Base-by-base conservation (phyloP, 2,329 filamentous ascomycete genomes). In the Aureobasidium sp. region DNA sequence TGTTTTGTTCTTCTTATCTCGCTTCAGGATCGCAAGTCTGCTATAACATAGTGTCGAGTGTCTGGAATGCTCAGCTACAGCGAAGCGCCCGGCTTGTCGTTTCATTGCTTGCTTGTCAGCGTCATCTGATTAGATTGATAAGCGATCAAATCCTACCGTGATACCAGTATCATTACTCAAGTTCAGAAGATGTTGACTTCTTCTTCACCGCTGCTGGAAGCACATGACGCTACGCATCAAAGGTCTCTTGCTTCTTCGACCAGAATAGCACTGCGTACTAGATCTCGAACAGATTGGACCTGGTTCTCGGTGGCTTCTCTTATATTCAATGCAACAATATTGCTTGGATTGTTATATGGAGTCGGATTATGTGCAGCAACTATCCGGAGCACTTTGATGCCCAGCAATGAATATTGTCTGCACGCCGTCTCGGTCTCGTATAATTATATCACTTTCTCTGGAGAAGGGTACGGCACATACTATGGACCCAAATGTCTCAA, bases 91-190 rank as follows among this genome's bases (percentile, higher is more conserved):
- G 20, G 43, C 43, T 27, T 34, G 5, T 29, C 4, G n/a, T 26
- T 13, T 6, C 20, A 37, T 15, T 1, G 12, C 5, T 32, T 5
- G 37, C 34, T 12, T 26, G 2, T 46, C 27, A n/a, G 53, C 53
- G 37, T 48, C 43, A 59, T 59, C 55, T 59, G 55, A 59, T 59
- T 59, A 59, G 55, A 59, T 59, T 59, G 55, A 59, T 59, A 59
- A 59, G 41, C 20, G 3, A 20, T 36, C 29, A n/a, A 26, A 12
- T 5, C 9, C 12, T 12, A 10, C 5, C 9, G 5, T 29, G 15
- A 1, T 6, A 20, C 1, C 27, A 26, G 3, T n/a, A 57, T 26
- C 15, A 17, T 17, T 27, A 26, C 15, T 17, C 7, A n/a, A 5
- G 13, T 5, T 2, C 8, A 2, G 37, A 27, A 32, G 24, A 59